Evolutionary conservation across 169 alveolate genomes (phyloP), one percentile per base, ranked within the genome.

Genomic region (Plasmodium vivax): DNA sequence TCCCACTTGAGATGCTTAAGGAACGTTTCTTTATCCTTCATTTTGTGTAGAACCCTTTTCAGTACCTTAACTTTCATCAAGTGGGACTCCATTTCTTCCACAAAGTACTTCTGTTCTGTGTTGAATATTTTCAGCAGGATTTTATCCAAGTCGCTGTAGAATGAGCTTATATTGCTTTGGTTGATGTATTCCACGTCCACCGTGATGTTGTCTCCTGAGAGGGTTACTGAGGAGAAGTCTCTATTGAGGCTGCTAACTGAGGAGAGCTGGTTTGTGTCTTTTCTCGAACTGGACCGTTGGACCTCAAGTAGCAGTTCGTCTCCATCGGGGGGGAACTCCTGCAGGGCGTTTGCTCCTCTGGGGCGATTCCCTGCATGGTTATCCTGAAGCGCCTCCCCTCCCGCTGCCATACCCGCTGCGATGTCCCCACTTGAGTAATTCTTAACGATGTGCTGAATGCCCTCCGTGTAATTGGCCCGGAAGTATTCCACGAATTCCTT

Each of bases 71-170:
- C 79, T 19, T 83, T 81, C 92, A 41, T 92, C 83, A 92, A 92
- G 36, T 92, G 51, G 3, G 77, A 45, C 82, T 92, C 95, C 77
- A 92, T 92, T 92, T 92, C 95, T 92, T 92, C 92, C 36, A 72
- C 71, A 73, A 92, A 73, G 73, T 82, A 92, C 82, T 92, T 92
- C 84, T 92, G 92, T 45, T 92, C 95, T 16, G 95, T 74, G 68
- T 92, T 82, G 62, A 68, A 82, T 43, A 82, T 54, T 47, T 82
- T 92, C 19, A 92, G 34, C 7, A 92, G 51, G 10, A 92, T 16
- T 82, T 92, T 81, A 74, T 92, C 95, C 58, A 92, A 73, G 41
- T 92, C 92, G 47, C 95, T 92, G 45, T 81, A 72, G 58, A 92
- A 92, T 16, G 95, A 92, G 38, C 45, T 30, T 14, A 92, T 82